Base-by-base conservation (phyloP, 2,329 filamentous ascomycete genomes). In the Aspergillus fijiensis region DNA sequence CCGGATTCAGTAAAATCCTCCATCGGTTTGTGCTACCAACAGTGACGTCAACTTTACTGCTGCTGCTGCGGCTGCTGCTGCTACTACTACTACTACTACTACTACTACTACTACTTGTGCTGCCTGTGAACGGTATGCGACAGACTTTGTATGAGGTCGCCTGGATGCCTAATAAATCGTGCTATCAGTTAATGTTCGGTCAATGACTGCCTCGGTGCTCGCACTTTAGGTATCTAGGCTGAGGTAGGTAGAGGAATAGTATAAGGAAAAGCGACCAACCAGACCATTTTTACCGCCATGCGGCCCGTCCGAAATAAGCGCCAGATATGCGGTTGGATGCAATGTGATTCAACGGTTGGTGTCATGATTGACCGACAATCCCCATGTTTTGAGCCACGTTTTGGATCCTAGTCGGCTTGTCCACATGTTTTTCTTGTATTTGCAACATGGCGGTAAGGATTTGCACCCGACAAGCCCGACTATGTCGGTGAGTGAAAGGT, bases 361-460 rank as follows among this genome's bases (percentile, higher is more conserved):
- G 33, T 57, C 31, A 47, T 55, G 53, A 49, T 60, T 57, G 62
- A 59, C 52, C 45, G 51, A 60, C 53, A 51, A 54, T 58, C 31
- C 19, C 59, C 54, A 58, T 63, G 59, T 60, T 59, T 55, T 57
- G 54, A 29, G 51, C 60, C 63, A 63, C 58, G 60, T 63, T 61
- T 50, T 56, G 33, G 5, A 21, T 29, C 11, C 19, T 23, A 21
- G 19, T 25, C 33, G 3, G 33, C 33, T 35, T 4, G 11, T 12
- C 35, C 21, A 21, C 27, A 29, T 47, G 25, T 16, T 29, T 29
- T 29, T 29, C 5, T 29, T 10, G 31, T 23, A 23, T 23, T 14
- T n/a, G 19, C 52, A 29, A 55, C 47, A 25, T 48, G 39, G 39
- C 52, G 52, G 52, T 48, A 55, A 55, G 27, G 23, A 45, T 45